Evolutionary conservation across 2,329 filamentous ascomycete species (phyloP), one percentile per base, ranked within the genome.

Genomic region (Fusarium transvaalense): DNA sequence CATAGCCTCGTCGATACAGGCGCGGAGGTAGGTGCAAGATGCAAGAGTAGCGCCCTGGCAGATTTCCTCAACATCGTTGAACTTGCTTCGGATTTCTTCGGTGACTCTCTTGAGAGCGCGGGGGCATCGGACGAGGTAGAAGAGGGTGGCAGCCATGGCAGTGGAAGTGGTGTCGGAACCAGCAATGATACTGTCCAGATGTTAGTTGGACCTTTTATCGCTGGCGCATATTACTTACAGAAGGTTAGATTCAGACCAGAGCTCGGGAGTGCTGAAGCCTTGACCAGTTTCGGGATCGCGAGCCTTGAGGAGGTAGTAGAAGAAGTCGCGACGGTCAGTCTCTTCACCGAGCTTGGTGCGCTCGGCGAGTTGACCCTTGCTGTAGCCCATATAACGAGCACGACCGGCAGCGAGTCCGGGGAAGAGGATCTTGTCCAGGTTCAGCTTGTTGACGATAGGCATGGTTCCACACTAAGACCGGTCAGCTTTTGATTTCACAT

Each of bases 131-230:
- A 84, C 83, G 19, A 90, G 85, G 77, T 90, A 90, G 78, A 89
- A 90, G 13, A 90, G 71, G 0, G 87, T 88, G 2, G 86, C 85
- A 5, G 88, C 85, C 83, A 89, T 81, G 77, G 89, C 88, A 2
- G 89, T 92, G 0, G 89, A 91, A 2, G 90, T 92, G 1, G 91
- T 92, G 74, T 92, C 90, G 29, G 89, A 90, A 32, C 90, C 90
- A 12, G 89, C 90, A 66, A 91, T 90, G 80, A 92, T 91, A 10
- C 84, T 86, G 32, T n/a, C 42, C n/a, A 4, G 21, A 10, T 35
- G 19, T 71, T 29, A 72, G 69, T 35, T 31, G 14, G 4, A n/a
- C 2, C 13, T 15, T 41, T 15, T 7, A 5, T 23, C 25, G 1
- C 10, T 34, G 17, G 19, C 42, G 17, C 25, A 32, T 8, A 7